These are phyloP conservation scores for Neoscytalidium dimidiatum DNA, from an alignment of 2,329 filamentous ascomycete species.

Conservation along the genomic window DNA sequence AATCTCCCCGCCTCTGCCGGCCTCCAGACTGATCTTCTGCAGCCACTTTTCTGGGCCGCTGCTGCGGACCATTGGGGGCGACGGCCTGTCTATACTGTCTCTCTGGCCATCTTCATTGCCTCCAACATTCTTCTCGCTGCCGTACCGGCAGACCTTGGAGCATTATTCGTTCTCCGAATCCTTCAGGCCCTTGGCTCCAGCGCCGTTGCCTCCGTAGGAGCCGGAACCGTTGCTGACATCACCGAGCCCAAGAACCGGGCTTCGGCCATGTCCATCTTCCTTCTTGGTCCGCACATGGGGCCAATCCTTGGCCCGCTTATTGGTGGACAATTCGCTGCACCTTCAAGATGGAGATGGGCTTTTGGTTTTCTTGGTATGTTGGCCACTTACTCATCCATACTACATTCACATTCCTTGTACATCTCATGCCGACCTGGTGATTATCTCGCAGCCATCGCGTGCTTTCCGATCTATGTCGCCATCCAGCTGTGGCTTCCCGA, in stretches of 20 bases:
- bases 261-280: conserved; percentile 44
- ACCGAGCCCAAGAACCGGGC: conserved; percentile 43
- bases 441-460: conserved; percentile 22
- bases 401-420: neutral
- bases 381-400: neutral
- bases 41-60: conserved; percentile 45
- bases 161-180: conserved; percentile 43
- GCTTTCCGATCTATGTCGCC: conserved; percentile 30
- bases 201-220: conserved; percentile 46
- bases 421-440: neutral
- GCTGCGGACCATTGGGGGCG: conserved; percentile 44
- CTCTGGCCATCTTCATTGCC: conserved; percentile 41
- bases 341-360: conserved; percentile 46
- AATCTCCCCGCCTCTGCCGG: no score
- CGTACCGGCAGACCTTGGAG: conserved; percentile 41
- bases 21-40: conserved; percentile 18
- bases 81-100: conserved; percentile 44
- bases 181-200: conserved; percentile 48
- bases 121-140: conserved; percentile 43
- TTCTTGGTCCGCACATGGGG: conserved; percentile 48
- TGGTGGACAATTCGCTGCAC: conserved; percentile 42
- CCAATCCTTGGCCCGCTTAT: conserved; percentile 48
- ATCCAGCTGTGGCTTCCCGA: conserved; percentile 48
- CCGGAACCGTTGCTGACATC: conserved; percentile 47
- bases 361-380: conserved; percentile 41